phyloP scores from a whole-genome alignment of 2,329 filamentous ascomycete species.

The Dactylella cylindrospora region DNA sequence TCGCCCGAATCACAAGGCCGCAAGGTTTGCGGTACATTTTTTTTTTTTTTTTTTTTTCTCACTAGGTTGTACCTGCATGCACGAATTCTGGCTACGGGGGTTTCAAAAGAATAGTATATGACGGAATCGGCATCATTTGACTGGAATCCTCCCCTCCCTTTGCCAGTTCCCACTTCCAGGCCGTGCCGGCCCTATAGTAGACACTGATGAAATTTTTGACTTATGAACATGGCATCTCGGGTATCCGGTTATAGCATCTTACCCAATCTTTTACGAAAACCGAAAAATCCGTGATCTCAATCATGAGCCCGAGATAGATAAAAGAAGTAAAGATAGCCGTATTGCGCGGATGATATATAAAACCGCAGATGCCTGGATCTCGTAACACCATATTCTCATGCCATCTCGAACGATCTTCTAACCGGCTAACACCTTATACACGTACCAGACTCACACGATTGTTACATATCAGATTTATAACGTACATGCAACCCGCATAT shows the following conservation, averaged over 20 bases:
- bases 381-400: conserved; percentile 42
- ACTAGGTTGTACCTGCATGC: conserved; percentile 32
- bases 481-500: too few relatives aligned
- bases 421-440: conserved; percentile 20
- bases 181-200: too few relatives aligned
- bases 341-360: conserved; percentile 19
- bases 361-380: conserved; percentile 11
- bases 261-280: too few relatives aligned
- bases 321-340: neutral
- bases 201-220: too few relatives aligned
- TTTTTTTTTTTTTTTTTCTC: too few relatives aligned
- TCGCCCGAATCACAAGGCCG: conserved; percentile 18
- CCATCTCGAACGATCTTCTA: conserved; percentile 13
- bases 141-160: neutral
- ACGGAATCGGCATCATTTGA: conserved; percentile 32
- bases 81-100: too few relatives aligned
- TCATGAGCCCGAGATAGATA: conserved; percentile 5
- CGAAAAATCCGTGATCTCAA: conserved; percentile 32
- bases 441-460: conserved; percentile 25
- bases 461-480: too few relatives aligned
- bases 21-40: conserved; percentile 2
- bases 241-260: conserved; percentile 38
- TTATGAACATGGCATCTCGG: conserved; percentile 38
- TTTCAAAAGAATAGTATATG: conserved; percentile 19
- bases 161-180: too few relatives aligned